phyloP scores from a whole-genome alignment of 495 filamentous ascomycete species.

The Neurospora hispaniola region DNA sequence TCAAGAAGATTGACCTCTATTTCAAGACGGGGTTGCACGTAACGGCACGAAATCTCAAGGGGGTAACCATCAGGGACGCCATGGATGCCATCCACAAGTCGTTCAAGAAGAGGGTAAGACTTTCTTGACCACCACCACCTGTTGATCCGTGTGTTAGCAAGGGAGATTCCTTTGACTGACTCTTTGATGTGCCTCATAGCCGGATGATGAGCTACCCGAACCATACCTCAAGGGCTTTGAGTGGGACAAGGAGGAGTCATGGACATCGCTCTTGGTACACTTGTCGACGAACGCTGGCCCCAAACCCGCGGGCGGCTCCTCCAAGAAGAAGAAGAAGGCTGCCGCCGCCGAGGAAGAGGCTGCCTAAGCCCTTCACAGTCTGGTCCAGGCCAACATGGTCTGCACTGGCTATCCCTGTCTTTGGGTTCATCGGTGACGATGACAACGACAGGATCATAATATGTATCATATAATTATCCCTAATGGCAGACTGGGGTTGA shows the following conservation, averaged over 20 bases:
- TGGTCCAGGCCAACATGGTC: not conserved
- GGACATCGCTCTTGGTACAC: constrained; percentile 65
- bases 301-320: constrained; percentile 25
- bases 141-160: not conserved
- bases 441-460: not conserved
- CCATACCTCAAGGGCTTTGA: constrained; percentile 87
- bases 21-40: constrained; percentile 82
- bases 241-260: constrained; percentile 83
- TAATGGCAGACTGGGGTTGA: not conserved
- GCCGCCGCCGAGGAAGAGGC: constrained; percentile 25
- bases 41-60: constrained; percentile 79
- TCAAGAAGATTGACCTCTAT: constrained; percentile 89
- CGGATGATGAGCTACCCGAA: constrained; percentile 75
- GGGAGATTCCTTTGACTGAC: not conserved
- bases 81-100: constrained; percentile 88
- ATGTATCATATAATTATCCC: not conserved
- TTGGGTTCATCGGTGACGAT: not conserved
- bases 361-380: not conserved
- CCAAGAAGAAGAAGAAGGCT: constrained; percentile 61
- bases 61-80: constrained; percentile 91
- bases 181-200: constrained; percentile 34
- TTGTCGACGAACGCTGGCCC: constrained; percentile 58
- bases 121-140: not conserved
- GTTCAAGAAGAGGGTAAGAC: constrained; percentile 79
- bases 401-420: not conserved